Conservation (phyloP, 306 rosid genomes). For the Erythrophleum fordii region DNA sequence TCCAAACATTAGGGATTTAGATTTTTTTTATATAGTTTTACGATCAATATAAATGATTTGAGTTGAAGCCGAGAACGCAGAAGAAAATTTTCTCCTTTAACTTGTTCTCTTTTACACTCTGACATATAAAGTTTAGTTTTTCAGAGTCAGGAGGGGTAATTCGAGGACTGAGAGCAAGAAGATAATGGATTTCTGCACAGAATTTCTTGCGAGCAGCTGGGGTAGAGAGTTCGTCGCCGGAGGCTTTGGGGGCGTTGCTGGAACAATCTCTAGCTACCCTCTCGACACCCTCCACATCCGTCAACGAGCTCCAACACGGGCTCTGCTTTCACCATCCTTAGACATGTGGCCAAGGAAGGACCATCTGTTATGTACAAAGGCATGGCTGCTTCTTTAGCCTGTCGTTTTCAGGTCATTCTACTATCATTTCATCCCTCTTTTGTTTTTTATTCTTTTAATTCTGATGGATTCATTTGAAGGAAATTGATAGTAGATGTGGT, state of each 20-base stretch:
- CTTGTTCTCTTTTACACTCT: background rate
- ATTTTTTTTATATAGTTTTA: background rate
- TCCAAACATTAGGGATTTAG: background rate
- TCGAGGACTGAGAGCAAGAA: conserved; percentile 40
- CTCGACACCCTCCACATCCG: conserved; percentile 75
- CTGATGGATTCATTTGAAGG: conserved; percentile 24
- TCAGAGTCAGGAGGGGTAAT: background rate
- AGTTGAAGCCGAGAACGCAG: background rate
- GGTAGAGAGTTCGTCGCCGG: conserved; percentile 88
- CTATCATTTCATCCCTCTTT: background rate
- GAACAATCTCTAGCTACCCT: conserved; percentile 76
- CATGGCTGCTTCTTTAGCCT: conserved; percentile 81
- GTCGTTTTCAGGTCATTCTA: conserved; percentile 81
- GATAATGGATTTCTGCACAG: conserved; percentile 79
- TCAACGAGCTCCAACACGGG: conserved; percentile 55
- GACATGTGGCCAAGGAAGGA: conserved; percentile 60
- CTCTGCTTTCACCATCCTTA: conserved; percentile 62
- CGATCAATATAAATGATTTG: background rate
- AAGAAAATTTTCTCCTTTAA: background rate
- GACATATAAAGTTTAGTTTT: background rate
- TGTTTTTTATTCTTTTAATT: conserved; percentile 14
- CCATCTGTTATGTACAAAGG: conserved; percentile 76
- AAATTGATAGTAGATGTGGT: background rate
- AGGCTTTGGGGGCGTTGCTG: conserved; percentile 84
- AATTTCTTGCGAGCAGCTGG: conserved; percentile 71